Evolutionary conservation across 805 yeast species (phyloP), one percentile per base, ranked within the genome.

Genomic region (Yamadazyma akitaensis): DNA sequence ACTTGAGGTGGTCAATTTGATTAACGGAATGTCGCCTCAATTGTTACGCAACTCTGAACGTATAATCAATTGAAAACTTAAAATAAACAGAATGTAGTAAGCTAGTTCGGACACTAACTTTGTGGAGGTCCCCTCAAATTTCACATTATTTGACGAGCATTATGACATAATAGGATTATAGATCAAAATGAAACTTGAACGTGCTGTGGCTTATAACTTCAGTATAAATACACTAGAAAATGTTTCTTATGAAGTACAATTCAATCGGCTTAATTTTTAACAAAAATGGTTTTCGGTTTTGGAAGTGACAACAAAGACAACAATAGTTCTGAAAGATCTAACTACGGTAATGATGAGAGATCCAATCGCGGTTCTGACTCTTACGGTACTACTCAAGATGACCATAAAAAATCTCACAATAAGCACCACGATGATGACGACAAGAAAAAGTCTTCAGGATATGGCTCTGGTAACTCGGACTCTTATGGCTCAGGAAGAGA

Each of bases 261-360:
- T 38, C 36, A 43, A 43, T 31, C 31, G 31, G 28, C 24, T 21
- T 11, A 5, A 38, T 38, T 6, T 30, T 30, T 10, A 18, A 21
- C 13, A 6, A 46, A 48, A 55, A 65, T 64, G 70, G 70, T 59
- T 51, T 64, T 65, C 50, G 70, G 69, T 37, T 62, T 64, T 34
- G 68, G 68, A 39, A 59, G 61, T 56, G 53, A 60, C 51, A 46
- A 51, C 37, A 40, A 46, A 24, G 46, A 41, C 34, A 37, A 31
- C 37, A 40, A 32, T 13, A 41, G 44, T 28, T 19, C 30, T 36
- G 37, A 26, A 30, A 37, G 40, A 35, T 42, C 37, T 34, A 13
- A 9, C 19, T 39, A 14, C 14, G 47, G 41, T 34, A 28, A 38
- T 17, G 38, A 21, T 17, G 40, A 39, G 9, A 26, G 32, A 30